These are phyloP conservation scores for Scenedesmus sp. DNA, from an alignment of 163 green algal species.

Conservation along the genomic window DNA sequence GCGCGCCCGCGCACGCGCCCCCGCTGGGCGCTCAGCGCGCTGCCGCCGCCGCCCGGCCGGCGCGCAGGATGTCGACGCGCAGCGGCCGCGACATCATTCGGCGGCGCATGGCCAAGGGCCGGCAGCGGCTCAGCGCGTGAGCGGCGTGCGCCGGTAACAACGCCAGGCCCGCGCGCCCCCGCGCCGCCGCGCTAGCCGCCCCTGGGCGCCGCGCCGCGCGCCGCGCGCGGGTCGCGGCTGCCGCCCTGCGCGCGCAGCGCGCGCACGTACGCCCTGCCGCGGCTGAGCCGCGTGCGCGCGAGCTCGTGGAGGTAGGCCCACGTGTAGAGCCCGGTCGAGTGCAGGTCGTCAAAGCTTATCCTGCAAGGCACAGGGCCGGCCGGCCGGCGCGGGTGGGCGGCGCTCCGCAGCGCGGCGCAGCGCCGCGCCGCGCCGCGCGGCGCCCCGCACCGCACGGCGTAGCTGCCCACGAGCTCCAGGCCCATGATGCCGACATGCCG, in stretches of 20 bases:
- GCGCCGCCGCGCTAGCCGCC: too few species aligned
- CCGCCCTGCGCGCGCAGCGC: slow-evolving; percentile 14
- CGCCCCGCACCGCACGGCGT: slow-evolving; percentile 58
- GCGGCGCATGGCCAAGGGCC: slow-evolving; percentile 7
- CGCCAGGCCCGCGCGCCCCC: too few species aligned
- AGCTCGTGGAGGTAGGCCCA: slow-evolving; percentile 68
- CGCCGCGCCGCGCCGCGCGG: too few species aligned
- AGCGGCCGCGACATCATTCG: slow-evolving; percentile 6
- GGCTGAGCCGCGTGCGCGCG: slow-evolving; percentile 28
- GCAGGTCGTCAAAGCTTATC: slow-evolving; percentile 76
- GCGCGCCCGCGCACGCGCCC: neutral
- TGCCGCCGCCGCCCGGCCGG: neutral
- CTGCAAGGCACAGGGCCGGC: slow-evolving; percentile 34
- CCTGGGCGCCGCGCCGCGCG: too few species aligned
- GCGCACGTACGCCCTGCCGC: slow-evolving; percentile 36
- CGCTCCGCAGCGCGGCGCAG: too few species aligned
- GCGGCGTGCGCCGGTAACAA: too few species aligned
- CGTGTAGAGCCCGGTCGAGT: slow-evolving; percentile 68
- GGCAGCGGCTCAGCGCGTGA: slow-evolving; percentile 18
- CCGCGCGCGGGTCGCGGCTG: slow-evolving; percentile 33
- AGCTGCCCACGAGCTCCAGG: slow-evolving; percentile 68
- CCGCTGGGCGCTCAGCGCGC: neutral
- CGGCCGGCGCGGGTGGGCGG: too few species aligned
- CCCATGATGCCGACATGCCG: slow-evolving; percentile 68
- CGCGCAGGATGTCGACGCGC: slow-evolving; percentile 28